Conservation (phyloP, 2,329 filamentous ascomycete genomes). For the Orbilia brochopaga region DNA sequence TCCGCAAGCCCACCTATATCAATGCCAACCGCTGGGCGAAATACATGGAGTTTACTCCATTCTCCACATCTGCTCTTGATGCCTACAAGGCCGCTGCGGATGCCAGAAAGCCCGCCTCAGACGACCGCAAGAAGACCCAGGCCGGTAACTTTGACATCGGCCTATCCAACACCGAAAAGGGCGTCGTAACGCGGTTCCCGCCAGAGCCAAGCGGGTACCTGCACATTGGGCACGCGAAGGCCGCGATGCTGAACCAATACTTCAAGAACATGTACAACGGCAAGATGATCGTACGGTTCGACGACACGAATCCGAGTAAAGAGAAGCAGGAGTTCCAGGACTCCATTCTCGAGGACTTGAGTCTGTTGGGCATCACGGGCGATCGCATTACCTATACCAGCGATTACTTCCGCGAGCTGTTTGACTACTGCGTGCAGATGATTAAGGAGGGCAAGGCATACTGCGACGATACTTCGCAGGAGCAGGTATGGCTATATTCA, state of each 20-base stretch:
- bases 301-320: constrained; percentile 96
- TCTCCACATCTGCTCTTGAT: constrained; percentile 74
- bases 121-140: constrained; percentile 64
- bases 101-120: constrained; percentile 68
- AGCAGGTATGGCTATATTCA: constrained; percentile 61
- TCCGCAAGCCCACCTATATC: constrained; percentile 67
- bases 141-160: constrained; percentile 89
- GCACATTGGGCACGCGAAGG: constrained; percentile 95
- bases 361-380: constrained; percentile 87
- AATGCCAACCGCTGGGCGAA: constrained; percentile 87
- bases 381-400: constrained; percentile 88
- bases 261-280: constrained; percentile 95
- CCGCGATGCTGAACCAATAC: constrained; percentile 91
- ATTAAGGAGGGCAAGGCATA: constrained; percentile 89
- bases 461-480: constrained; percentile 89
- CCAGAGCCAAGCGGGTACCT: constrained; percentile 95
- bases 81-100: constrained; percentile 71
- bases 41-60: constrained; percentile 81
- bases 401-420: constrained; percentile 92
- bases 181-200: constrained; percentile 88
- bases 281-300: constrained; percentile 87
- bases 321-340: constrained; percentile 97
- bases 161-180: constrained; percentile 81
- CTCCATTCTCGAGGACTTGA: constrained; percentile 87
- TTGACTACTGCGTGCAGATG: constrained; percentile 81